Conservation (phyloP, 768 basidiomycete genomes). For the Boletus edulis region DNA sequence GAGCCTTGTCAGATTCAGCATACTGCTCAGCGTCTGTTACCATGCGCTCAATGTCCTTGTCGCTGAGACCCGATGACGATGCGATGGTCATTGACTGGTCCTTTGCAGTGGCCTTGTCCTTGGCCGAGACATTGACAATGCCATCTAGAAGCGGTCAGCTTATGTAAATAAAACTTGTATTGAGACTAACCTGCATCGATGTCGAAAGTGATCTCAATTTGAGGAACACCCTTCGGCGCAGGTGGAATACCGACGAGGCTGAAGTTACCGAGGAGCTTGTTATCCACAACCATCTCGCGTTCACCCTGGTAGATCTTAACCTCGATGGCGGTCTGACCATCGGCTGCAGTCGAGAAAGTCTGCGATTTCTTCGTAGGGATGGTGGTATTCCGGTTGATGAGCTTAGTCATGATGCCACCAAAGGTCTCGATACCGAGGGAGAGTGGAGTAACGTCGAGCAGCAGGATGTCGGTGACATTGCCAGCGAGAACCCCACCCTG, state of each 20-base stretch:
- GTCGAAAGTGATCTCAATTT: constrained; percentile 89
- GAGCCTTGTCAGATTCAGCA: constrained; percentile 89
- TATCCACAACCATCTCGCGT: constrained; percentile 97
- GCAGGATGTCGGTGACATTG: constrained; percentile 91
- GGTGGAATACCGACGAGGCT: constrained; percentile 97
- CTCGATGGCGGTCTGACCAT: constrained; percentile 99
- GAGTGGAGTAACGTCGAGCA: constrained; percentile 94
- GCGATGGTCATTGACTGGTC: constrained; percentile 97
- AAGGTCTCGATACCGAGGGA: constrained; percentile 97
- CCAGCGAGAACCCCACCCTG: constrained; percentile 98
- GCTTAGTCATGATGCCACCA: constrained; percentile 99
- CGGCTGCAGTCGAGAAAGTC: constrained; percentile 97
- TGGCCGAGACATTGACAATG: constrained; percentile 96
- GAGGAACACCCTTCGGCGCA: constrained; percentile 71
- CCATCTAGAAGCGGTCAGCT: constrained; percentile 51
- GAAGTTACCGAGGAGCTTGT: constrained; percentile 99
- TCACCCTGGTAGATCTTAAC: constrained; percentile 99
- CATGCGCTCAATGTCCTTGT: constrained; percentile 98
- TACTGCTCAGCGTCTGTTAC: constrained; percentile 90
- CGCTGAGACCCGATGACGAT: constrained; percentile 92
- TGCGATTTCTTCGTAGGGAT: constrained; percentile 99
- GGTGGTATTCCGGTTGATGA: constrained; percentile 97
- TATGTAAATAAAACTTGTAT: neutral
- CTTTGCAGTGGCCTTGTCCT: constrained; percentile 89
- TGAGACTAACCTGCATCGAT: constrained; percentile 80